These are phyloP conservation scores for Tuber calosporum DNA, from an alignment of 495 filamentous ascomycete genomes.

Conservation along the genomic window DNA sequence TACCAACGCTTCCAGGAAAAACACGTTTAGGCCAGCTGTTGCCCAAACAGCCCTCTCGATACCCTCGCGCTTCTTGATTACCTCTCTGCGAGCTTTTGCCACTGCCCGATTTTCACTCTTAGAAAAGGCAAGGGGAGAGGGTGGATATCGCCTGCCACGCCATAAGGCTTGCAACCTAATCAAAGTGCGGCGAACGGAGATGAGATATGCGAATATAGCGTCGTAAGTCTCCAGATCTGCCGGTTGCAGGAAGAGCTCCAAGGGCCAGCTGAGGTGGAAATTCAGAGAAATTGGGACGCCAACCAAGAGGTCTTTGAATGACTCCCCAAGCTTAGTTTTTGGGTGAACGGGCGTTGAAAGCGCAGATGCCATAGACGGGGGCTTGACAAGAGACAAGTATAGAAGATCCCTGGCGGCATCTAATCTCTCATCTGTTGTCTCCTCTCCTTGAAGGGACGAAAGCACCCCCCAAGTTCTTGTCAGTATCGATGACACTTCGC, in stretches of 20 bases:
- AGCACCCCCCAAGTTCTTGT: slow-evolving; percentile 69
- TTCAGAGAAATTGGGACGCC: slow-evolving; percentile 66
- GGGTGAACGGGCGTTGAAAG: slow-evolving; percentile 43
- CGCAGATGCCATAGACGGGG: slow-evolving; percentile 43
- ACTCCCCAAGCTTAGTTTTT: slow-evolving; percentile 40
- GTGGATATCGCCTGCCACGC: slow-evolving; percentile 70
- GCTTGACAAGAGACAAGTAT: slow-evolving; percentile 56
- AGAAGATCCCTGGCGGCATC: slow-evolving; percentile 74
- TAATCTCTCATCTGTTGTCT: slow-evolving; percentile 64
- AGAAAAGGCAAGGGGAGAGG: slow-evolving; percentile 57
- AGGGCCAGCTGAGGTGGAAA: slow-evolving; percentile 65
- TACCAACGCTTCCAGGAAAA: slow-evolving; percentile 77
- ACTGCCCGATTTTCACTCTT: slow-evolving; percentile 44
- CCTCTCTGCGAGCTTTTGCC: slow-evolving; percentile 52
- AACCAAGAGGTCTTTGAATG: slow-evolving; percentile 74
- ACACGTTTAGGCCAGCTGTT: slow-evolving; percentile 70
- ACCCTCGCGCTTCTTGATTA: slow-evolving; percentile 53
- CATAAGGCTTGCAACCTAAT: slow-evolving; percentile 73
- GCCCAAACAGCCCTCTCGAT: slow-evolving; percentile 79
- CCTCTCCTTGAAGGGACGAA: slow-evolving; percentile 61
- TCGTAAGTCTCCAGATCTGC: slow-evolving; percentile 72
- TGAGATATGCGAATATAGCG: slow-evolving; percentile 74
- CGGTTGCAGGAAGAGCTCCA: slow-evolving; percentile 76
- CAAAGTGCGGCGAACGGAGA: slow-evolving; percentile 74
- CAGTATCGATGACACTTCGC: slow-evolving; percentile 69